phyloP scores from a whole-genome alignment of 2,329 filamentous ascomycete genomes.

The Diaporthe ilicicola region DNA sequence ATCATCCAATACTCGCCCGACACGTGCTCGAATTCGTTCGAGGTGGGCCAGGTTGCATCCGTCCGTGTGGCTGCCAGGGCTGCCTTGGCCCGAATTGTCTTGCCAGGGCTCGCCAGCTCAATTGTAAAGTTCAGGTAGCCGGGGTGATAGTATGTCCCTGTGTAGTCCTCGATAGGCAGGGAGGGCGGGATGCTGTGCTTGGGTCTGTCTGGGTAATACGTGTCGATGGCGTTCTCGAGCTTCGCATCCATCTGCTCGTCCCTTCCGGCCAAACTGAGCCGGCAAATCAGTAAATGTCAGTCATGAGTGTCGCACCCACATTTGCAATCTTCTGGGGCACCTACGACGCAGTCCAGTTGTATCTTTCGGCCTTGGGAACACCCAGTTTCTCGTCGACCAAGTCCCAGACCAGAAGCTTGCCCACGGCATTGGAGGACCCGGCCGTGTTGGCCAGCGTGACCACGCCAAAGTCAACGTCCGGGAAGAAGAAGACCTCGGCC shows the following conservation, averaged over 20 bases:
- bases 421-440: constrained; percentile 46
- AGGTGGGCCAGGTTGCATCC: constrained; percentile 44
- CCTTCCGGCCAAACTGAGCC: constrained; percentile 35
- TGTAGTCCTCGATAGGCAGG: constrained; percentile 46
- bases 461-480: constrained; percentile 52
- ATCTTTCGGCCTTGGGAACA: constrained; percentile 44
- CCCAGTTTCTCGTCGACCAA: constrained; percentile 51
- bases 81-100: not conserved
- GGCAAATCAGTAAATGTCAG: constrained; percentile 31
- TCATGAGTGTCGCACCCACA: not conserved
- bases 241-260: constrained; percentile 35
- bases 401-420: constrained; percentile 46
- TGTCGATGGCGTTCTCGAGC: constrained; percentile 44
- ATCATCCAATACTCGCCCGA: constrained; percentile 48
- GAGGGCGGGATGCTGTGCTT: constrained; percentile 44
- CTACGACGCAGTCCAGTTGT: constrained; percentile 47
- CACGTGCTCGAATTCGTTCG: constrained; percentile 45
- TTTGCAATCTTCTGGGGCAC: constrained; percentile 19
- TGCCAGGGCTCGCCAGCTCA: constrained; percentile 24
- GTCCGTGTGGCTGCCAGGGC: constrained; percentile 40
- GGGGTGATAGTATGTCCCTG: constrained; percentile 54
- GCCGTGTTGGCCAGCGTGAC: constrained; percentile 55
- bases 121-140: constrained; percentile 50
- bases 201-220: constrained; percentile 49
- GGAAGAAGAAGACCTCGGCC: constrained; percentile 54